A percentile compares a stretch with the other conserved stretches of the same genome.
phyloP scores from a whole-genome alignment of 345 rosid genomes.

The Populus simonii region DNA sequence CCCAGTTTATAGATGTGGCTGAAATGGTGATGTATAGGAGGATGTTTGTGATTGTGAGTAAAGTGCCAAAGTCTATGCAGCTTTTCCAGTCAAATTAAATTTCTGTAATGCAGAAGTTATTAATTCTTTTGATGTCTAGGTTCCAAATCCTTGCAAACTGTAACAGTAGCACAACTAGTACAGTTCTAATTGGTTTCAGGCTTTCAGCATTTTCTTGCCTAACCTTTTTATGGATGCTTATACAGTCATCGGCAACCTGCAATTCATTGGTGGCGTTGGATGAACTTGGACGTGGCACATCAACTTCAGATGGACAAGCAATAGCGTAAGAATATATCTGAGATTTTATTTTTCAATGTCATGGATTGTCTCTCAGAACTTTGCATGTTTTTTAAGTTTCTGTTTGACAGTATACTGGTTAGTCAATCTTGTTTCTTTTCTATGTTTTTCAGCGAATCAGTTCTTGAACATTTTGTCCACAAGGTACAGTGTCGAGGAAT shows the following conservation, averaged over 20 bases:
- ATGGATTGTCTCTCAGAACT: conserved; percentile 1
- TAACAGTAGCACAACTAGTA: background rate
- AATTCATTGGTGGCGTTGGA: conserved; percentile 86
- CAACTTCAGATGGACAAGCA: conserved; percentile 99
- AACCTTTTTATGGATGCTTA: background rate
- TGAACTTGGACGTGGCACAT: conserved; percentile 97
- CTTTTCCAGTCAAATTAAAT: background rate
- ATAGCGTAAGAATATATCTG: conserved; percentile 65
- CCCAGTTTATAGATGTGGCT: background rate
- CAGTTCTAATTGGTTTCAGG: background rate
- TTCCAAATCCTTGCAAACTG: background rate
- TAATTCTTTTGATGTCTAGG: background rate
- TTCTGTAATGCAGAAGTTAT: background rate
- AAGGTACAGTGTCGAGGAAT: conserved; percentile 81
- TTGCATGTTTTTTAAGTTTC: background rate
- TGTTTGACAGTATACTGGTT: background rate
- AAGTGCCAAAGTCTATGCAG: background rate
- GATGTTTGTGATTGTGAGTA: background rate
- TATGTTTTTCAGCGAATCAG: conserved; percentile 62
- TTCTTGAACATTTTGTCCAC: conserved; percentile 80
- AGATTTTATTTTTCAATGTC: background rate
- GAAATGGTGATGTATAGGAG: background rate
- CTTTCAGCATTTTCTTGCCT: background rate
- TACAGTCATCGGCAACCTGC: conserved; percentile 75
- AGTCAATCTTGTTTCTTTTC: background rate